Conservation (phyloP, 176 grass and related monocot species). For the Poa pratensis region DNA sequence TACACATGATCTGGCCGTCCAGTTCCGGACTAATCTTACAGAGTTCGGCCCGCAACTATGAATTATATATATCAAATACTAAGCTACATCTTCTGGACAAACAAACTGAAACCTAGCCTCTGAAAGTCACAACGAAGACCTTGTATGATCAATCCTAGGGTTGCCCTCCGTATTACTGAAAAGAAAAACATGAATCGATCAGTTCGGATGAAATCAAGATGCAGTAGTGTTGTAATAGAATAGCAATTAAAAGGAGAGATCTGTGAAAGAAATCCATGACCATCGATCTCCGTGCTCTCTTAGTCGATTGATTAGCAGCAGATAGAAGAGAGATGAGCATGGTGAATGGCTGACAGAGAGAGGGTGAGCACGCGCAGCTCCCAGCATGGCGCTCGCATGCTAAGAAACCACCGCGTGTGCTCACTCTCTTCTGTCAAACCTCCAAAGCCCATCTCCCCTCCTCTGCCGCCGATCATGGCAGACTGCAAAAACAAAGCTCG, state of each 20-base stretch:
- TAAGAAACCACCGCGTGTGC: conserved; percentile 57
- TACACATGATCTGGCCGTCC: neutral
- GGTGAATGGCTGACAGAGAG: conserved; percentile 65
- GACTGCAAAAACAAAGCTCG: neutral
- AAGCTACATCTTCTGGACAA: neutral
- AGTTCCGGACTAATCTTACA: neutral
- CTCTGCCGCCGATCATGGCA: neutral
- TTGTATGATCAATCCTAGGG: neutral
- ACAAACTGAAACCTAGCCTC: neutral
- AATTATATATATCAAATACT: neutral
- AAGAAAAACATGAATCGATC: conserved; percentile 1
- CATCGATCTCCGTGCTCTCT: neutral
- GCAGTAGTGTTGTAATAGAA: neutral
- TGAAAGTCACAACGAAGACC: neutral
- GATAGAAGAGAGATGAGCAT: conserved; percentile 35
- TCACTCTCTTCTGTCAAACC: conserved; percentile 71
- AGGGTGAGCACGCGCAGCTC: conserved; percentile 63
- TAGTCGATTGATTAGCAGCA: neutral
- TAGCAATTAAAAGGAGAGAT: neutral
- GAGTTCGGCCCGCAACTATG: neutral
- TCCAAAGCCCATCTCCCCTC: conserved; percentile 40
- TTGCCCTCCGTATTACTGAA: neutral
- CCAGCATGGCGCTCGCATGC: conserved; percentile 46
- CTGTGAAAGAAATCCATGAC: neutral
- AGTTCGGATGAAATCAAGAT: neutral